phyloP scores from a whole-genome alignment of 352 stramenopile species.

The Saprolegnia diclina region DNA sequence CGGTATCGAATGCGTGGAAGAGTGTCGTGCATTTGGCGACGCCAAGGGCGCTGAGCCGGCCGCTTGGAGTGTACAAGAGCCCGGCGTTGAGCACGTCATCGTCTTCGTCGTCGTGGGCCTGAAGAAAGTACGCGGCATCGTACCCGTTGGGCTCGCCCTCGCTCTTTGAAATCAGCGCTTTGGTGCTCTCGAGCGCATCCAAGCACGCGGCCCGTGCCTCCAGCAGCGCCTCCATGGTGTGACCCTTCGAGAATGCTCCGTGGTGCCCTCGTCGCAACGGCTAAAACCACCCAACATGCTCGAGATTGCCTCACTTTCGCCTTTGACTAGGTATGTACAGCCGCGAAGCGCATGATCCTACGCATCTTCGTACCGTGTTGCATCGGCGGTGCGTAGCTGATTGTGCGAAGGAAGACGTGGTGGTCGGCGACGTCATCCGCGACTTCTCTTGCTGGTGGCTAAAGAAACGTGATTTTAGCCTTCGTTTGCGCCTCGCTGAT shows the following conservation, averaged over 20 bases:
- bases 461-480: too few species aligned
- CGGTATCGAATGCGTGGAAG: conserved; percentile 50
- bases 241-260: neutral
- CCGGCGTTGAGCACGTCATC: conserved; percentile 26
- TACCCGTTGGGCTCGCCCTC: conserved; percentile 37
- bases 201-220: conserved; percentile 9
- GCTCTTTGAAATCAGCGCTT: conserved; percentile 20
- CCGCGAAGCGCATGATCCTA: neutral
- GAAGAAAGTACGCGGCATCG: conserved; percentile 46
- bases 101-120: conserved; percentile 31
- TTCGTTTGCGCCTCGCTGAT: too few species aligned
- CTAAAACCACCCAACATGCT: neutral
- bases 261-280: neutral
- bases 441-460: too few species aligned
- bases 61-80: conserved; percentile 34
- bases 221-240: neutral
- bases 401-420: too few species aligned
- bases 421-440: too few species aligned
- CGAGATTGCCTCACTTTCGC: neutral
- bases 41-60: conserved; percentile 18
- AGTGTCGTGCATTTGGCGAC: conserved; percentile 41
- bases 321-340: neutral
- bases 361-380: too few species aligned
- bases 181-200: conserved; percentile 15
- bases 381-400: too few species aligned